Evolutionary conservation across 2,329 filamentous ascomycete species (phyloP), one percentile per base, ranked within the genome.

Genomic region (Fusarium pseudocircinatum): DNA sequence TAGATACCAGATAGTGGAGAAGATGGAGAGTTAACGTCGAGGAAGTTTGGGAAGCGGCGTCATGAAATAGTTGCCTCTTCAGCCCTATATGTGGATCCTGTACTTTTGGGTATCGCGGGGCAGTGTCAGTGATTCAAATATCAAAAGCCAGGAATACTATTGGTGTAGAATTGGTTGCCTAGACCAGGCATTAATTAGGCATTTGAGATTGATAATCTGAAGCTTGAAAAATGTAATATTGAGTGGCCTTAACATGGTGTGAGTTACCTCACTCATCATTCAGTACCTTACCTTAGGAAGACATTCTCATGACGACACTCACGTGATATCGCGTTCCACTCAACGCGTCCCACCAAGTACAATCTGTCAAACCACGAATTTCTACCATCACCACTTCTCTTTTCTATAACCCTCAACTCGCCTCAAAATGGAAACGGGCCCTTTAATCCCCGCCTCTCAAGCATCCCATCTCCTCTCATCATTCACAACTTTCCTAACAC

Each of bases 401-500:
- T 43, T 30, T 28, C 16, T 22, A 13, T 39, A 22, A 47, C 7
- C 49, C 50, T 30, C 50, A 11, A 28, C 43, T 12, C 40, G 46
- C 32, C 15, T n/a, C 52, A 50, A 28, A 24, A 72, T 69, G 63
- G 62, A 63, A 11, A 36, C 44, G 13, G 69, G 67, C 18, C 63
- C 63, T 13, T 68, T 73, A 49, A 73, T 87, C 67, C 75, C 83
- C 28, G 72, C 81, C 15, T 70, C 79, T 26, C 78, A 84, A 84
- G 79, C 81, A 32, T 61, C 77, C 6, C 50, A 66, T 59, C 89
- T 95, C 74, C 87, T 95, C 73, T 83, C 86, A 64, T 89, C 91
- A 58, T 95, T 97, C 83, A 89, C 89, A 70, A 89, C 91, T 78
- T 97, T 97, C 84, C 89, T 97, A 63, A 93, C 91, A 69, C 90